Evolutionary conservation across 257 asterid species (phyloP), one percentile per base, ranked within the genome.

Genomic region (Przewalskia tangutica): DNA sequence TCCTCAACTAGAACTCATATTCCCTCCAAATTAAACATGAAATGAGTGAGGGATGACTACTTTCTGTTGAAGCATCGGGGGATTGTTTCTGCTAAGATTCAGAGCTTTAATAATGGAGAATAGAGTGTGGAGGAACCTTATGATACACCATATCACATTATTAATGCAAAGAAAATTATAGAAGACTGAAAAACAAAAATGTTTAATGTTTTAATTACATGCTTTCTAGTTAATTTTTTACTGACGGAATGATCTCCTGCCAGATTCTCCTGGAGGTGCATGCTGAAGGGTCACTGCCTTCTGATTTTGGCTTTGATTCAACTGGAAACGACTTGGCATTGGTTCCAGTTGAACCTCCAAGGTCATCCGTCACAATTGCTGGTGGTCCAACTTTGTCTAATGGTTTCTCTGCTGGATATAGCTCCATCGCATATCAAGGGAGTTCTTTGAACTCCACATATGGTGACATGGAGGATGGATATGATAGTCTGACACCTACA

Each of bases 361-460:
- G 97, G 87, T 90, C 97, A 64, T 79, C 92, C 65, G 87, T 91
- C 40, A 90, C 99, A 75, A 91, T 93, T 85, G 97, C 97, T 79
- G 99, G 98, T 85, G 98, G 97, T 81, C 98, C 98, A 64, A 71
- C 97, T 76, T 85, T 91, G 88, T 91, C 98, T 46, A 94, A 94
- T 89, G 98, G 98, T 40, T 56, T 88, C 84, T 88, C 97, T 67
- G 64, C 85, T 82, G 86, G 92, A 81, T 85, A 88, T 84, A 88
- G 85, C 86, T 85, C 97, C 87, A 89, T 55, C 62, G 6, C 83
- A 6, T 82, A 89, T 85, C 91, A 85, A 83, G 84, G 85, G 73
- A 88, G 87, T 88, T 86, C 90, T 83, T 88, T 85, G 81, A 87
- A 88, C 80, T 86, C 91, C 64, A 70, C 89, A 0, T 55, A 81